A percentile compares a stretch with the other conserved stretches of the same genome.
Conservation (phyloP, 352 stramenopile species). For the Phytophthora niederhauseri region DNA sequence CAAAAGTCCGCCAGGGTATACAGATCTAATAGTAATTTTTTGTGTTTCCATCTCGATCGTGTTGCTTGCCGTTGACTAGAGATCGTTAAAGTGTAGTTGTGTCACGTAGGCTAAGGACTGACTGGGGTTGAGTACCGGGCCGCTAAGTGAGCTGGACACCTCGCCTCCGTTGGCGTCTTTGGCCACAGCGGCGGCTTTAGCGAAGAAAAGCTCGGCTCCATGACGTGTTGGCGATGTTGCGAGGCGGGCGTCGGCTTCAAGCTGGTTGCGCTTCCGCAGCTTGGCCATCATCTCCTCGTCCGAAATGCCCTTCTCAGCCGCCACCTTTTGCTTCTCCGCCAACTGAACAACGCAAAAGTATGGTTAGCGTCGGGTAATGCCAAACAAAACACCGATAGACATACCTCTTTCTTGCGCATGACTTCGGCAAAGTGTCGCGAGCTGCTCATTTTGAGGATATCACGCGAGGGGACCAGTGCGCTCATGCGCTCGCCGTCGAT, state of each 20-base stretch:
- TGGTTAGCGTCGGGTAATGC: conserved; percentile 1
- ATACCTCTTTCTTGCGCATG: conserved; percentile 84
- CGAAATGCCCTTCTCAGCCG: conserved; percentile 80
- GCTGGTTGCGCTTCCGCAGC: conserved; percentile 73
- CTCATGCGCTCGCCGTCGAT: conserved; percentile 47
- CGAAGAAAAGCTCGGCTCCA: conserved; percentile 41
- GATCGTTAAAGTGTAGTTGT: conserved; percentile 72
- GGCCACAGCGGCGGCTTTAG: conserved; percentile 29
- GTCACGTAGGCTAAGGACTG: conserved; percentile 76
- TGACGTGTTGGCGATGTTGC: conserved; percentile 65
- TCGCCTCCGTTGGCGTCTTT: conserved; percentile 35
- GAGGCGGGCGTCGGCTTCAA: conserved; percentile 68
- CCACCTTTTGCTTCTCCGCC: conserved; percentile 76
- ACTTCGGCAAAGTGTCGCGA: conserved; percentile 81
- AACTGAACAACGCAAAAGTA: conserved; percentile 37
- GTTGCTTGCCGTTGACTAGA: conserved; percentile 36
- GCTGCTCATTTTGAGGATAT: conserved; percentile 91
- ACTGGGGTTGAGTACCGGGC: conserved; percentile 26
- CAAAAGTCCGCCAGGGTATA: conserved; percentile 29
- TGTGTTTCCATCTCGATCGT: conserved; percentile 26
- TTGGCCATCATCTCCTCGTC: conserved; percentile 86
- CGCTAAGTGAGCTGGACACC: neutral
- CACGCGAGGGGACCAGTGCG: conserved; percentile 69
- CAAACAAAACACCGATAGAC: neutral
- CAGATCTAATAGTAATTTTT: conserved; percentile 49